Base-by-base conservation (phyloP, 306 rosid genomes). In the Abrus precatorius region DNA sequence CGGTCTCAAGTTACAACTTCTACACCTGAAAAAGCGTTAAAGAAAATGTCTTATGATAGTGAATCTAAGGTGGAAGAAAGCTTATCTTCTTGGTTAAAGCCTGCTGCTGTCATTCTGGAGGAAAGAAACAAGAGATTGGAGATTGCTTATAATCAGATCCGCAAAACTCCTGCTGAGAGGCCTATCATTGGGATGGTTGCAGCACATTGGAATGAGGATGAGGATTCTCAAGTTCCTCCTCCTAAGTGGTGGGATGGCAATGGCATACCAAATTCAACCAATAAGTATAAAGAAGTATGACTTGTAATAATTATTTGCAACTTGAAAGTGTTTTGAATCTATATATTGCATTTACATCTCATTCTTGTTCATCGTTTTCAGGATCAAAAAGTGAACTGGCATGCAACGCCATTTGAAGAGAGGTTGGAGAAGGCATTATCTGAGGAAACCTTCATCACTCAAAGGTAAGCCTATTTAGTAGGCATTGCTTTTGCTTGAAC, bases 341-440 rank as follows among this genome's bases (percentile, higher is more conserved):
- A 6, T 6, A 65, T 69, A 36, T 63, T 82, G 56, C 74, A 40
- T 66, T 59, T 82, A 55, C 67, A 45, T 65, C 41, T 80, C n/a
- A 85, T 3, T 38, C 64, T 20, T 77, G 52, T 44, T 55, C 69
- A 73, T 60, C 77, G 34, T 79, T 67, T 57, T 75, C 91, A 95
- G 99, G 98, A 93, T 82, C 97, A 91, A 84, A 95, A 93, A 80
- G 98, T 95, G 81, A 91, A 80, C 67, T 95, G 99, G 99, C 99
- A 95, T 75, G 97, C 99, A 3, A 95, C 97, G 3, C 93, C 99
- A 11, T 95, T 95, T 76, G 98, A 91, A 86, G 99, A 90, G 84
- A 90, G 97, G 83, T 77, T 93, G 49, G 98, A 95, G 84, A 95
- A 93, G 88, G 99, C 98, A 66, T 78, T 95, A 48, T 95, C 97